These are phyloP conservation scores for Fraxinus dipetala DNA, from an alignment of 305 asterid genomes.

Conservation along the genomic window DNA sequence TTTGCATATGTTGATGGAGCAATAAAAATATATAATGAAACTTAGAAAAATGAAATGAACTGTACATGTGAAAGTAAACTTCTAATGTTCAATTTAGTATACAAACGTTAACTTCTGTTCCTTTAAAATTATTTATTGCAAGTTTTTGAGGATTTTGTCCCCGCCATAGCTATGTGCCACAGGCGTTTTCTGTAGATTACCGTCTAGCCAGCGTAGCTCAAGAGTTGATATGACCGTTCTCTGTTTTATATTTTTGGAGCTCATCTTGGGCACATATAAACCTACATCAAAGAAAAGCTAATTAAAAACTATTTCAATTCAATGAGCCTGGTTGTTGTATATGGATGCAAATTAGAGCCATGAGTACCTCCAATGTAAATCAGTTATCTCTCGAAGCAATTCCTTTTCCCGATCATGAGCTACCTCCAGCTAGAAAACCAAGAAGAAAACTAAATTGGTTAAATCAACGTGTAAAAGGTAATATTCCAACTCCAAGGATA, in stretches of 20 bases:
- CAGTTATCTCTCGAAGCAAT: constrained; percentile 66
- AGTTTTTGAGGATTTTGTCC: not conserved
- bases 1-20: not conserved
- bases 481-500: not conserved
- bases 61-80: not conserved
- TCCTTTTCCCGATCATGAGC: constrained; percentile 83
- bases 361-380: constrained; percentile 72
- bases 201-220: constrained; percentile 9
- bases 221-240: constrained; percentile 29
- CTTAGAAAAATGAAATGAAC: not conserved
- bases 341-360: not conserved
- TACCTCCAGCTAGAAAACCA: constrained; percentile 56
- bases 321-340: not conserved
- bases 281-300: constrained; percentile 25
- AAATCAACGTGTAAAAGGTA: not conserved
- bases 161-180: not conserved
- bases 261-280: constrained; percentile 44
- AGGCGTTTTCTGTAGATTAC: not conserved
- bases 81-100: not conserved
- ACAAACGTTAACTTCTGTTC: not conserved
- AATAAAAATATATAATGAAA: not conserved
- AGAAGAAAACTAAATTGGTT: not conserved
- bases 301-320: not conserved
- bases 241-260: constrained; percentile 44
- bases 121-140: not conserved